These are phyloP conservation scores for Colletotrichum aenigma DNA, from an alignment of 2,329 filamentous ascomycete species.

Conservation along the genomic window DNA sequence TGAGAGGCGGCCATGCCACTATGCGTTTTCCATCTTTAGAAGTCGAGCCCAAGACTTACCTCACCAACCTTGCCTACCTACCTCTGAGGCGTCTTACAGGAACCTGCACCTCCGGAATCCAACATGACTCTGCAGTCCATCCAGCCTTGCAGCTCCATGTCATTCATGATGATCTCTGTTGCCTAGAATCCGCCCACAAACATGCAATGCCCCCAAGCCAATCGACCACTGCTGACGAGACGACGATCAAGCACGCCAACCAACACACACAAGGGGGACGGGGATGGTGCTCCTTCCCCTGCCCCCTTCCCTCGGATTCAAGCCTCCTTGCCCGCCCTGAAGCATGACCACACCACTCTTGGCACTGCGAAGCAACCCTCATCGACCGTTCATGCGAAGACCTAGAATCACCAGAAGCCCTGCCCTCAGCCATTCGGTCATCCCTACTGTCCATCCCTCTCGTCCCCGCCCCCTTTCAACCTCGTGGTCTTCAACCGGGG, in stretches of 20 bases:
- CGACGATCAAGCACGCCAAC: background rate
- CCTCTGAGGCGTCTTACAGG: background rate
- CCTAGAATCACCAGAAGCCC: background rate
- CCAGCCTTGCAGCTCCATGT: background rate
- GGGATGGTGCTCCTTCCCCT: background rate
- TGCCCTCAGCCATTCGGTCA: background rate
- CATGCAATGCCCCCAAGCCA: background rate
- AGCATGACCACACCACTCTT: background rate
- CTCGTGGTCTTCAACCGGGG: background rate
- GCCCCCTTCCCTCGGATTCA: background rate
- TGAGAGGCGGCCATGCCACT: background rate
- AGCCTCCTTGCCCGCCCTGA: background rate
- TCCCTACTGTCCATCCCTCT: constrained; percentile 8
- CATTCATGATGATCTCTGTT: background rate
- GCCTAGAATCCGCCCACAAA: background rate
- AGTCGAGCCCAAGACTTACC: background rate
- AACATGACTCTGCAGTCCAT: background rate
- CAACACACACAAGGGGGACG: background rate
- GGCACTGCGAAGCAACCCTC: background rate
- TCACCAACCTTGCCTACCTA: background rate
- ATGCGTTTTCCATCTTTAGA: constrained; percentile 9
- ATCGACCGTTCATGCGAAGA: constrained; percentile 7
- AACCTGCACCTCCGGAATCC: background rate
- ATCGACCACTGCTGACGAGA: background rate
- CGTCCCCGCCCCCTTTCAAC: background rate